Percentiles rank a stretch among this genome's conserved stretches.
Evolutionary conservation across 179 eudicot genomes (phyloP).

Genomic region (Silene coronaria): DNA sequence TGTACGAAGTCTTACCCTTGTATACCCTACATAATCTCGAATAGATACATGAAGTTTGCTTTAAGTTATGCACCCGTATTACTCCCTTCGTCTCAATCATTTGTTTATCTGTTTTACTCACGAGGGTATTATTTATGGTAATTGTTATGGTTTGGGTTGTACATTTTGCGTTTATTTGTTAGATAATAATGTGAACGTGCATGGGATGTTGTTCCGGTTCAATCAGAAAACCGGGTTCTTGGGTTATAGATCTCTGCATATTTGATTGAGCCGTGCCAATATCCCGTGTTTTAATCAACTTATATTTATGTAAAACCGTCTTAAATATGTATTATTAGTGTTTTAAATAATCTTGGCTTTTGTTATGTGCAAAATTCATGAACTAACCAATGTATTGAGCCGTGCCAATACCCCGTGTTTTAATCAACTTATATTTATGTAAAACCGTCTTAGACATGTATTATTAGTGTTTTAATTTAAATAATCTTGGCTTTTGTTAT

Average conservation of each 20-base stretch:
- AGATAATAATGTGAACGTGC: neutral
- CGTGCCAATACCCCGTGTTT: slow-evolving; percentile 69
- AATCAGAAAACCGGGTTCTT: slow-evolving; percentile 23
- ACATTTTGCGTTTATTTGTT: neutral
- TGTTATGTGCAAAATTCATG: too few relatives aligned
- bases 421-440: slow-evolving; percentile 20
- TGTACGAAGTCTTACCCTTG: slow-evolving; percentile 11
- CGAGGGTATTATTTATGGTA: too few relatives aligned
- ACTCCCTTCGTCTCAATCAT: too few relatives aligned
- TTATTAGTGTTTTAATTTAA: neutral
- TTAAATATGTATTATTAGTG: neutral
- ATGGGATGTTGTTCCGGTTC: neutral
- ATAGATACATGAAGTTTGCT: neutral
- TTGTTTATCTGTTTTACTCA: too few relatives aligned
- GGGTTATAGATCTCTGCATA: slow-evolving; percentile 15
- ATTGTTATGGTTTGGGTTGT: neutral
- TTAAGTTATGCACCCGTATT: neutral
- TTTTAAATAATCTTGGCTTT: neutral
- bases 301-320: slow-evolving; percentile 4
- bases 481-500: neutral
- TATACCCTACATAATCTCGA: neutral
- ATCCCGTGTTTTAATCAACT: slow-evolving; percentile 42
- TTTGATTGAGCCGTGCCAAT: slow-evolving; percentile 85
- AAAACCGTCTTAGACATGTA: neutral
- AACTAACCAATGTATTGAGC: too few relatives aligned